Conservation (phyloP, 129 eudicot genomes). For the Flaveria sonorensis region DNA sequence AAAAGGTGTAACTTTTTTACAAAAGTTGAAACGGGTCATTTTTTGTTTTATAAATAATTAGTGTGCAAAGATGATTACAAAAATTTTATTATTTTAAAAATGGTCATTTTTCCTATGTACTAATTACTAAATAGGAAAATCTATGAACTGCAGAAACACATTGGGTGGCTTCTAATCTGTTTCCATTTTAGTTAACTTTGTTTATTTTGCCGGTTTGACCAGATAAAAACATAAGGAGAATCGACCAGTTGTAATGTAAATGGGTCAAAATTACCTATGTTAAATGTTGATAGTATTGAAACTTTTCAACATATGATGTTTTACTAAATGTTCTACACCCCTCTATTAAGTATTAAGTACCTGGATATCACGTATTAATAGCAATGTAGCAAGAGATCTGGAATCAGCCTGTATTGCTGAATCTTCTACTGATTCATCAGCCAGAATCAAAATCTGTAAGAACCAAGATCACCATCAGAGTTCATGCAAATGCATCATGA, state of each 20-base stretch:
- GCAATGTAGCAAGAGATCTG: slow-evolving; percentile 83
- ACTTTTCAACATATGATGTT: background rate
- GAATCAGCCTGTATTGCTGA: slow-evolving; percentile 93
- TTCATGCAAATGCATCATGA: background rate
- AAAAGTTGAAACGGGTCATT: background rate
- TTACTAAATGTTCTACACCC: background rate
- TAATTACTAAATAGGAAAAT: background rate
- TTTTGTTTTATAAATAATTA: background rate
- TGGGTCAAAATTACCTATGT: background rate
- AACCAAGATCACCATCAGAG: slow-evolving; percentile 31
- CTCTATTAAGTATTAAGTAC: slow-evolving; percentile 35
- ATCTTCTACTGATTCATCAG: slow-evolving; percentile 96
- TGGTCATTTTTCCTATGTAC: background rate
- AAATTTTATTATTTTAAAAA: background rate
- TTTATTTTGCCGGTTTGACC: background rate
- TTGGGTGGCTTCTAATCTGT: background rate
- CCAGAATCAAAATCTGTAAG: slow-evolving; percentile 75
- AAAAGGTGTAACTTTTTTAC: background rate
- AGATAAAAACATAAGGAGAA: background rate
- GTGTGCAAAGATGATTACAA: background rate
- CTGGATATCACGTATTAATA: slow-evolving; percentile 89
- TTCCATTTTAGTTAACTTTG: background rate
- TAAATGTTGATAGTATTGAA: background rate
- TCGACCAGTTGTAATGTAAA: background rate
- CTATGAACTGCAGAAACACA: background rate